phyloP scores from a whole-genome alignment of 208 protist species.

The Leishmania martiniquensis region DNA sequence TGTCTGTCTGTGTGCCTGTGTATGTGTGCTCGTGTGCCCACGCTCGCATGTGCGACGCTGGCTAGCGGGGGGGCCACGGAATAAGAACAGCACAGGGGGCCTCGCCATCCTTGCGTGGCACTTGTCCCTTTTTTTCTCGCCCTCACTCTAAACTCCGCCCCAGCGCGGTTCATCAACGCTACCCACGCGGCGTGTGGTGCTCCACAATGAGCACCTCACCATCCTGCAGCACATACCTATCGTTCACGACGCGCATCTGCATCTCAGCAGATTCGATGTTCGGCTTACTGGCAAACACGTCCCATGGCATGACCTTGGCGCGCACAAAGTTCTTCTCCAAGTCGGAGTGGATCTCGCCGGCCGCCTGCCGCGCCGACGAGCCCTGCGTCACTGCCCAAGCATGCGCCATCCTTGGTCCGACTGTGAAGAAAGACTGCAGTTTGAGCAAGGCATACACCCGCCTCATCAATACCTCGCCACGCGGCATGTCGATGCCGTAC shows the following conservation, averaged over 20 bases:
- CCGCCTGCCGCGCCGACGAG: constrained; percentile 62
- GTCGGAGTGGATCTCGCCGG: constrained; percentile 86
- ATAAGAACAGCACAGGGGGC: background rate
- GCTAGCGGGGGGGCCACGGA: background rate
- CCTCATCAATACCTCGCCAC: constrained; percentile 71
- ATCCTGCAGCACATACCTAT: constrained; percentile 76
- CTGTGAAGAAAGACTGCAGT: constrained; percentile 89
- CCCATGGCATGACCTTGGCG: constrained; percentile 73
- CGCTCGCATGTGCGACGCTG: background rate
- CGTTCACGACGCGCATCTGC: constrained; percentile 70
- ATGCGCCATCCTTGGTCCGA: constrained; percentile 85
- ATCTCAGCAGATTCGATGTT: constrained; percentile 80
- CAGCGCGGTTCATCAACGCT: background rate
- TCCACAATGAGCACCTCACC: constrained; percentile 88
- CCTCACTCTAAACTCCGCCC: background rate
- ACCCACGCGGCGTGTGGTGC: constrained; percentile 46
- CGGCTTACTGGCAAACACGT: constrained; percentile 53
- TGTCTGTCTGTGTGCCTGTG: no score
- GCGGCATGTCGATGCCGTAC: constrained; percentile 74
- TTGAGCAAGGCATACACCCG: constrained; percentile 61
- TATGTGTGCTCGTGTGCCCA: background rate
- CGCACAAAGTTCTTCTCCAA: constrained; percentile 78
- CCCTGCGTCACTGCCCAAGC: constrained; percentile 64
- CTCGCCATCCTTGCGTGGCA: background rate
- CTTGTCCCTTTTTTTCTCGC: no score